Conservation (phyloP, 1,284 basidiomycete species). For the Omphalotus olearius region DNA sequence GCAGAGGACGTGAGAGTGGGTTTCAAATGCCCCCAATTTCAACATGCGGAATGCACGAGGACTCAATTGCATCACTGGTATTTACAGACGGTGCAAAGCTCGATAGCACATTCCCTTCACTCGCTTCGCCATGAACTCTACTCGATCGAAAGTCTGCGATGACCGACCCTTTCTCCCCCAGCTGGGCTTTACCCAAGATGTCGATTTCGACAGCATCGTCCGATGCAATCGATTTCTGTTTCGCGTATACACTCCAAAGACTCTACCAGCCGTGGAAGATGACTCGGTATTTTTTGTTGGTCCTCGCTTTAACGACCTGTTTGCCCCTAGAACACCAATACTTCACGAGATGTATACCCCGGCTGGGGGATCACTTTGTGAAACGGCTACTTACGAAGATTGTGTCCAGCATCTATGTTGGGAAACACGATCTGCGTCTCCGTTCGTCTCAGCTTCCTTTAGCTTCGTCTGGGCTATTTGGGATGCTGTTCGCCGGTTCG, state of each 20-base stretch:
- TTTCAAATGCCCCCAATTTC: neutral
- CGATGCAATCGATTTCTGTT: conserved; percentile 68
- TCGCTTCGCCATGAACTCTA: too few relatives aligned
- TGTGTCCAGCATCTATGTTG: conserved; percentile 67
- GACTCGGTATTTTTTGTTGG: conserved; percentile 62
- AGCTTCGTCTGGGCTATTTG: conserved; percentile 77
- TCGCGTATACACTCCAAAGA: conserved; percentile 71
- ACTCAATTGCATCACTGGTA: neutral
- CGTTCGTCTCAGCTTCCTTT: conserved; percentile 70
- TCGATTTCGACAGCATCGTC: conserved; percentile 56
- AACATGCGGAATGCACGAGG: conserved; percentile 12
- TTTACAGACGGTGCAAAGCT: too few relatives aligned
- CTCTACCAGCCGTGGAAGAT: conserved; percentile 46
- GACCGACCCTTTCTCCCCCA: conserved; percentile 40
- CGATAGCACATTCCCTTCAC: too few relatives aligned
- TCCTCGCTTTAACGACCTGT: conserved; percentile 50
- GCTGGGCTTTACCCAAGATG: conserved; percentile 62
- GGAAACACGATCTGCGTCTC: conserved; percentile 64
- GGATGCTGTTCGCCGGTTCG: conserved; percentile 73
- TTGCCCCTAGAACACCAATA: conserved; percentile 12
- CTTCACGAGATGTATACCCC: conserved; percentile 27
- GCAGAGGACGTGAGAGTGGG: too few relatives aligned
- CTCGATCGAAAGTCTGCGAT: neutral
- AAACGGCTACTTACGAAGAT: conserved; percentile 49
- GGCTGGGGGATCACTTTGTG: conserved; percentile 33